Evolutionary conservation across 495 filamentous ascomycete species (phyloP).

Genomic region (Aspergillus panamensis): DNA sequence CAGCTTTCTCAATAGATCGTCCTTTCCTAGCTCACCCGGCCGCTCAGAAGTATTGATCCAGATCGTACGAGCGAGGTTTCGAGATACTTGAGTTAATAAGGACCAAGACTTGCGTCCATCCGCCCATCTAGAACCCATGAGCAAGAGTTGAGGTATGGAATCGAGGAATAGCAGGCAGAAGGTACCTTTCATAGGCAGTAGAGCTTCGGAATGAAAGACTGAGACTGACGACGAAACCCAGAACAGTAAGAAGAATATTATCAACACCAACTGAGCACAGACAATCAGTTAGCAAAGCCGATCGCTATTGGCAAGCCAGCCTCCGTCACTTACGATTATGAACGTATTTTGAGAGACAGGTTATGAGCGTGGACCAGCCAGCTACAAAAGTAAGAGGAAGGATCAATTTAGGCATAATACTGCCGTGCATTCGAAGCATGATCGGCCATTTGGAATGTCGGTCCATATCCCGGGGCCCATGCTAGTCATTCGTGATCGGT

Average conservation of each 20-base stretch:
- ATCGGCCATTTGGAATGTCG: constrained; percentile 79
- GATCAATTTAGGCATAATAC: constrained; percentile 76
- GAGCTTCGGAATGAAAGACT: constrained; percentile 79
- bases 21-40: constrained; percentile 56
- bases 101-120: constrained; percentile 79
- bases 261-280: constrained; percentile 50
- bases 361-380: constrained; percentile 67
- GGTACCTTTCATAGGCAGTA: constrained; percentile 76
- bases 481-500: constrained; percentile 26
- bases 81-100: constrained; percentile 64
- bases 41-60: constrained; percentile 74
- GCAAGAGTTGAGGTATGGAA: constrained; percentile 7
- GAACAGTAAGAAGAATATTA: constrained; percentile 72
- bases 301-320: too few species aligned
- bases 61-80: constrained; percentile 71
- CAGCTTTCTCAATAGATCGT: constrained; percentile 70
- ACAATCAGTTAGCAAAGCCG: neutral
- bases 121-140: constrained; percentile 45
- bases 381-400: constrained; percentile 65
- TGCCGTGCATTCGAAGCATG: constrained; percentile 76
- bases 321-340: constrained; percentile 44
- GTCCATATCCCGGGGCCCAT: constrained; percentile 63
- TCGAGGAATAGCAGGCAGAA: neutral
- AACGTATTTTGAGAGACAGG: constrained; percentile 54
- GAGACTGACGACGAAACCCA: constrained; percentile 86